Evolutionary conservation across 257 asterid genomes (phyloP), one percentile per base, ranked within the genome.

Genomic region (Capsicum rhomboideum): DNA sequence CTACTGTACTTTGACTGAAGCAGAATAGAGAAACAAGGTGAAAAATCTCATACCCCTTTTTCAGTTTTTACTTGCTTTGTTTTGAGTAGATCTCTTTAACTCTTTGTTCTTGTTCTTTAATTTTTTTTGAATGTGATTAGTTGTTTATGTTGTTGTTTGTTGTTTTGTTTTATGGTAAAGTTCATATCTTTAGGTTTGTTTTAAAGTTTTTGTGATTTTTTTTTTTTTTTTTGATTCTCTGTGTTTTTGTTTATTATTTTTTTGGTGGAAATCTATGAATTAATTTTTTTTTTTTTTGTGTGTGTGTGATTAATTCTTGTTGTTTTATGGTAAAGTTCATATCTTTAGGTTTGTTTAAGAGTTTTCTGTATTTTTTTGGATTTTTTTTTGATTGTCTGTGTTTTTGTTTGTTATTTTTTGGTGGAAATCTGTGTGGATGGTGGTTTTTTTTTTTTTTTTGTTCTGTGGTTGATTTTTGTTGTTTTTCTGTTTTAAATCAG

Each of bases 401-500:
- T 79, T 4, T 28, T 78, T 77, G 10, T 40, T 74, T 78, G 46
- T 79, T 79, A 63, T 42, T 49, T 50, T 78, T 40, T 40, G 16
- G 59, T 14, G 26, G 69, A 79, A 54, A 28, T 63, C 4, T 63
- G 71, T 55, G 7, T 26, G 8, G 10, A 31, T 17, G 10, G 31
- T 49, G 8, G 10, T 8, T 7, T 52, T 16, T 52, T 21, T 44
- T 40, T 53, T 8, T 28, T 23, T 34, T 16, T 46, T 21, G 84
- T 37, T 66, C 12, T 8, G n/a, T 49, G 81, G 31, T 75, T 49
- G 59, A 16, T 37, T 82, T 21, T 58, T 8, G 9, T 23, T 80
- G 59, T 85, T 84, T 34, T 75, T 72, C 50, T 84, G 53, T 88
- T 82, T 72, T 84, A 18, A 28, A 23, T 82, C 90, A 89, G 91